Evolutionary conservation across 2,329 filamentous ascomycete genomes (phyloP).

Genomic region (Aspergillus sp.): DNA sequence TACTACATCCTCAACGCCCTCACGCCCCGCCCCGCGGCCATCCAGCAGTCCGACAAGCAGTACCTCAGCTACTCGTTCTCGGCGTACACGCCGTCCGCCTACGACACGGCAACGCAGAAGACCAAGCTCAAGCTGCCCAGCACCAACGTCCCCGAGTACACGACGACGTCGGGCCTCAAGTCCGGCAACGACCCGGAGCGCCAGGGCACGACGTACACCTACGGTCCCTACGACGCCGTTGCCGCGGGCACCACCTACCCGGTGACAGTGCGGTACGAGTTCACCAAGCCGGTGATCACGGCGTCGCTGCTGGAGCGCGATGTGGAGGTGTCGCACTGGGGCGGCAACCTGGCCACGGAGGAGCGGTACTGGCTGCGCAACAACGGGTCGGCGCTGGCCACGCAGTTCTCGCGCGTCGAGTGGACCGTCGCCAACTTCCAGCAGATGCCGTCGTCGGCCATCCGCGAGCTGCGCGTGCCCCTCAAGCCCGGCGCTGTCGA

Average conservation of each 20-base stretch:
- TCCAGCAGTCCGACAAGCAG: slow-evolving; percentile 82
- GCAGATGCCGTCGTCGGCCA: slow-evolving; percentile 70
- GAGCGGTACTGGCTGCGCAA: slow-evolving; percentile 89
- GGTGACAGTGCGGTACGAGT: slow-evolving; percentile 84
- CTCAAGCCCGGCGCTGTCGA: slow-evolving; percentile 77
- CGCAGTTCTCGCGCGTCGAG: slow-evolving; percentile 72
- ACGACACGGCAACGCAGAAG: slow-evolving; percentile 88
- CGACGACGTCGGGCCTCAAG: slow-evolving; percentile 62
- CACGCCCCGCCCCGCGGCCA: slow-evolving; percentile 72
- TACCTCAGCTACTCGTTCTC: slow-evolving; percentile 84
- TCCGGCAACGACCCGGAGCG: slow-evolving; percentile 70
- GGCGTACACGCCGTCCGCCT: slow-evolving; percentile 78
- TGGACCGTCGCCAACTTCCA: slow-evolving; percentile 73
- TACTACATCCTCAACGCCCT: slow-evolving; percentile 80
- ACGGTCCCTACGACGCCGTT: slow-evolving; percentile 77
- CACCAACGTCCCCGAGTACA: slow-evolving; percentile 79
- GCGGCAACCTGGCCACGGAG: slow-evolving; percentile 91
- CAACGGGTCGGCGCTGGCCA: slow-evolving; percentile 73
- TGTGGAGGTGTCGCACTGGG: slow-evolving; percentile 96
- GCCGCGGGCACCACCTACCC: slow-evolving; percentile 72
- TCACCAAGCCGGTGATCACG: slow-evolving; percentile 85
- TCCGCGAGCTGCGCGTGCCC: slow-evolving; percentile 79
- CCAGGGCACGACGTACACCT: slow-evolving; percentile 80
- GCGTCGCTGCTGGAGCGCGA: slow-evolving; percentile 79
- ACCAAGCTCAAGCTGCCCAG: slow-evolving; percentile 90